A percentile compares a stretch with the other conserved stretches of the same genome.
These are phyloP conservation scores for Neonectria punicea DNA, from an alignment of 2,329 filamentous ascomycete genomes.

Conservation along the genomic window DNA sequence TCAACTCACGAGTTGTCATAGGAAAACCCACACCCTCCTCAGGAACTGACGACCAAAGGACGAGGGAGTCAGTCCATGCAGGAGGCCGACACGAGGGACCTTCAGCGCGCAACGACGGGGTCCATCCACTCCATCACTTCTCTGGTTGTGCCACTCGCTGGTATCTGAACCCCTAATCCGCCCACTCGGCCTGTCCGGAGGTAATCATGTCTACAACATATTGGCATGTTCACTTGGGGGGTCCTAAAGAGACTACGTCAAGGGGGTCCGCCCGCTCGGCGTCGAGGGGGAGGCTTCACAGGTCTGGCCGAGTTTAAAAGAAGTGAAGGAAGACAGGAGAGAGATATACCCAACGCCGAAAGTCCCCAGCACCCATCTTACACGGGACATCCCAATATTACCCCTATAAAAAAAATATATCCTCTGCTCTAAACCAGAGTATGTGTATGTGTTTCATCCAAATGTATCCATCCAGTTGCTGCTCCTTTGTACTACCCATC, in stretches of 20 bases:
- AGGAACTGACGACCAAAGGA: neutral
- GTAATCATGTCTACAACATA: neutral
- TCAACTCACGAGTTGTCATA: conserved; percentile 5
- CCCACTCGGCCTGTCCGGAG: neutral
- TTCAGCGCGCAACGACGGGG: neutral
- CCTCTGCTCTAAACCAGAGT: conserved; percentile 18
- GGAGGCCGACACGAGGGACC: neutral
- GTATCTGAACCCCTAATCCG: neutral
- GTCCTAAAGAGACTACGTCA: neutral
- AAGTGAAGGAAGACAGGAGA: conserved; percentile 17
- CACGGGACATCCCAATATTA: conserved; percentile 24
- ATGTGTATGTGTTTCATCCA: conserved; percentile 27
- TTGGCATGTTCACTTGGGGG: neutral
- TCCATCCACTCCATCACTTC: neutral
- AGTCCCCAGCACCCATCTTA: conserved; percentile 35
- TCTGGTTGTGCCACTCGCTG: neutral
- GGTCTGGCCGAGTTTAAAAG: conserved; percentile 3
- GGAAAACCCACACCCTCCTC: conserved; percentile 17
- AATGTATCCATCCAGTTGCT: conserved; percentile 22
- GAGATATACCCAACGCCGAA: conserved; percentile 39
- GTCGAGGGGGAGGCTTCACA: conserved; percentile 10
- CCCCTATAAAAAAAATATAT: conserved; percentile 23
- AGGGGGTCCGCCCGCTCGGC: neutral
- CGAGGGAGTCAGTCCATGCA: neutral
- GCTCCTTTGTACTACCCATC: conserved; percentile 15